phyloP scores from a whole-genome alignment of 768 basidiomycete genomes.

The Gymnopilus junonius region DNA sequence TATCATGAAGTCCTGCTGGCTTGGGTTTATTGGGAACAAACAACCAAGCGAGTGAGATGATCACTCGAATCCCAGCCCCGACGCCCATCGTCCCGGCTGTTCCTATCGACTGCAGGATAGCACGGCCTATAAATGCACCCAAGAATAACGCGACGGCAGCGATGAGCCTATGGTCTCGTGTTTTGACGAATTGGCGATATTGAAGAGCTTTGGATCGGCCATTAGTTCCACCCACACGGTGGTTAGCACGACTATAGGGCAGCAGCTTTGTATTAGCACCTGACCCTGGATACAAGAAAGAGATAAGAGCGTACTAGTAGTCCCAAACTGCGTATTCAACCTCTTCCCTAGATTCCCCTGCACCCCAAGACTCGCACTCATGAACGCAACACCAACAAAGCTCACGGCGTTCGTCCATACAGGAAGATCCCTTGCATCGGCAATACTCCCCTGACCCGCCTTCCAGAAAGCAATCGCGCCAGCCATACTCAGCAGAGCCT shows the following conservation, averaged over 20 bases:
- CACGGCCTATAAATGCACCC: slow-evolving; percentile 72
- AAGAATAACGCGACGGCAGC: slow-evolving; percentile 72
- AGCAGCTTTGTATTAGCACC: no score
- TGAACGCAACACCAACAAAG: slow-evolving; percentile 76
- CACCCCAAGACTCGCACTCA: slow-evolving; percentile 81
- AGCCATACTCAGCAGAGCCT: slow-evolving; percentile 77
- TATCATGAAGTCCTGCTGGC: neutral
- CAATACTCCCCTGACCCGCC: slow-evolving; percentile 59
- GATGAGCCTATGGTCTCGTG: slow-evolving; percentile 75
- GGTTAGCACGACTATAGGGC: slow-evolving; percentile 70
- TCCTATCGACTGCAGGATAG: slow-evolving; percentile 62
- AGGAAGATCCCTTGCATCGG: slow-evolving; percentile 58
- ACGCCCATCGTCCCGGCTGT: slow-evolving; percentile 69
- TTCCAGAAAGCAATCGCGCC: slow-evolving; percentile 75
- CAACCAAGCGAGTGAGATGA: slow-evolving; percentile 69
- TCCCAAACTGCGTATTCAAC: slow-evolving; percentile 78
- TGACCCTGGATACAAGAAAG: no score
- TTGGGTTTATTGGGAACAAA: slow-evolving; percentile 47
- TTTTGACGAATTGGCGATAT: slow-evolving; percentile 51
- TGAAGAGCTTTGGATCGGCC: slow-evolving; percentile 79
- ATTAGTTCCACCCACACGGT: slow-evolving; percentile 90
- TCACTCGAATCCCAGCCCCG: slow-evolving; percentile 61
- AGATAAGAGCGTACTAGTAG: slow-evolving; percentile 74
- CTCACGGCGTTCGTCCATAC: slow-evolving; percentile 72
- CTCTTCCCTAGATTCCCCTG: slow-evolving; percentile 89